Evolutionary conservation across 805 yeast genomes (phyloP).

Genomic region (Maudiozyma saulgeensis): DNA sequence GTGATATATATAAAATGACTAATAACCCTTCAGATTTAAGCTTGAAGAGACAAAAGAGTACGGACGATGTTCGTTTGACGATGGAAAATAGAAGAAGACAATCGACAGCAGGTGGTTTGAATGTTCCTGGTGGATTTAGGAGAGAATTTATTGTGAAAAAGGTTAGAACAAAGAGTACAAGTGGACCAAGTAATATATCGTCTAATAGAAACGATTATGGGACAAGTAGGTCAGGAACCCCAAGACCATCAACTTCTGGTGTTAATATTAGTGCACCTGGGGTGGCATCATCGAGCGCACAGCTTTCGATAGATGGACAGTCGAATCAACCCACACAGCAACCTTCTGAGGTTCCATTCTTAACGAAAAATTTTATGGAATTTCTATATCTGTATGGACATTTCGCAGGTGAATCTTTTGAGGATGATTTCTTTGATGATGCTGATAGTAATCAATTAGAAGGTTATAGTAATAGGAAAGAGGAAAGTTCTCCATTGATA

Average conservation of each 20-base stretch:
- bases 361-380: constrained; percentile 67
- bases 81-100: constrained; percentile 37
- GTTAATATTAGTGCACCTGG: too few species aligned
- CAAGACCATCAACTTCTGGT: background rate
- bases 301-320: background rate
- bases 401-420: constrained; percentile 77
- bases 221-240: background rate
- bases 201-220: background rate
- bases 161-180: constrained; percentile 17
- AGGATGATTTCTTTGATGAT: constrained; percentile 45
- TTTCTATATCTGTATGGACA: constrained; percentile 74
- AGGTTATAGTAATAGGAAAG: constrained; percentile 17
- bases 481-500: constrained; percentile 25
- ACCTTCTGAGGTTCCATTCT: constrained; percentile 32
- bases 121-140: constrained; percentile 79
- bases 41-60: constrained; percentile 11
- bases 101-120: constrained; percentile 56
- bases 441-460: background rate
- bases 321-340: background rate
- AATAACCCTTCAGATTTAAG: background rate
- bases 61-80: constrained; percentile 20
- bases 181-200: background rate
- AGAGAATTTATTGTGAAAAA: constrained; percentile 50
- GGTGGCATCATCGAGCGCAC: too few species aligned
- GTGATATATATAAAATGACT: constrained; percentile 29